Conservation (phyloP, 75 land plant genomes). For the Sequoiadendron giganteum region DNA sequence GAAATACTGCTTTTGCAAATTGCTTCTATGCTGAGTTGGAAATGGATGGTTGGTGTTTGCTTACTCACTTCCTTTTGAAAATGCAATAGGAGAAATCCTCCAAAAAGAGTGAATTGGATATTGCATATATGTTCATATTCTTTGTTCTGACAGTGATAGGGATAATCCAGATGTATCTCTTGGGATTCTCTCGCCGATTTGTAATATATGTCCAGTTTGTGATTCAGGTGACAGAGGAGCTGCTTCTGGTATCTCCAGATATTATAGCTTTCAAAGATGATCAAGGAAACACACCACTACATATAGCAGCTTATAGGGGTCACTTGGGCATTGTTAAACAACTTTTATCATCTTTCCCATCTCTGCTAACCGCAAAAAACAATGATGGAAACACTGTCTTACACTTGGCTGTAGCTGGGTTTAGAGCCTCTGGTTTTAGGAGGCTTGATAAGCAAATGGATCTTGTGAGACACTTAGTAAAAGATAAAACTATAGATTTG, state of each 20-base stretch:
- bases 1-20: neutral
- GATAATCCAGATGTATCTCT: neutral
- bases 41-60: neutral
- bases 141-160: neutral
- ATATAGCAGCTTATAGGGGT: constrained; percentile 63
- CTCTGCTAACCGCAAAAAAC: constrained; percentile 30
- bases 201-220: neutral
- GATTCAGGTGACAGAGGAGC: constrained; percentile 51
- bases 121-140: neutral
- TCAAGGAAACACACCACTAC: constrained; percentile 69
- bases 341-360: constrained; percentile 37
- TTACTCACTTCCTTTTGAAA: neutral
- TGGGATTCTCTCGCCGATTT: neutral
- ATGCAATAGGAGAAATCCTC: neutral
- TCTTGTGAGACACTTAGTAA: constrained; percentile 45
- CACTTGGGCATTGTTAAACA: constrained; percentile 45
- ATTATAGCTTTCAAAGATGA: constrained; percentile 40
- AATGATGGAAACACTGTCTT: constrained; percentile 58
- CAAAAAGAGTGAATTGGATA: neutral
- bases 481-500: constrained; percentile 23
- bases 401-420: constrained; percentile 60
- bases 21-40: neutral
- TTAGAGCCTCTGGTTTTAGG: constrained; percentile 45
- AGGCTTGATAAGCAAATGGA: constrained; percentile 62
- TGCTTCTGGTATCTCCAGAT: constrained; percentile 35